A percentile compares a stretch with the other conserved stretches of the same genome.
Conservation (phyloP, 208 protist species). For the Acanthamoeba triangularis region DNA sequence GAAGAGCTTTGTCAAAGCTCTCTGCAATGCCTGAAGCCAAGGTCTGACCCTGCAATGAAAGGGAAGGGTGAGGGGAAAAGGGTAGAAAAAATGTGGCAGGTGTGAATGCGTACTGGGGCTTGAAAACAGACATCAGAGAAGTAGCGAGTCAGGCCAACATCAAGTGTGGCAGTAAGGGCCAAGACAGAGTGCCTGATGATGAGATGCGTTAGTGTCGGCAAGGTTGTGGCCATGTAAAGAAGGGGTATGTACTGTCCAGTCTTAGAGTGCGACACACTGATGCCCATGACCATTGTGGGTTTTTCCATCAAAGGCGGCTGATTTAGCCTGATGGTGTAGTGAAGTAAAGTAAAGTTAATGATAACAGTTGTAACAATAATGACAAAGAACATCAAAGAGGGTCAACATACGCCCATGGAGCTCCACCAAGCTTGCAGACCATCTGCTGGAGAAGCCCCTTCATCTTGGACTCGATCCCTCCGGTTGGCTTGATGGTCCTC, state of each 20-base stretch:
- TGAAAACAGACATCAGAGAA: background rate
- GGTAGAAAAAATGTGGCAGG: too few species aligned
- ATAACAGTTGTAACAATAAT: too few species aligned
- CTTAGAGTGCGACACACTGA: constrained; percentile 15
- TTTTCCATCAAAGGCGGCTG: too few species aligned
- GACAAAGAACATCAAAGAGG: background rate
- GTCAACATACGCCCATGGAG: background rate
- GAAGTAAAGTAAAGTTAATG: too few species aligned
- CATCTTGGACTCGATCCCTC: background rate
- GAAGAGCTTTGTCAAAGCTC: background rate
- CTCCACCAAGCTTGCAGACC: background rate
- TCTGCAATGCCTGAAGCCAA: background rate
- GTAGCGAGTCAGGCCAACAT: background rate
- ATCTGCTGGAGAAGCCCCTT: background rate
- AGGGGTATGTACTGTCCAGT: background rate
- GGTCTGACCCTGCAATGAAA: background rate
- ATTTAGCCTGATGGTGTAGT: too few species aligned
- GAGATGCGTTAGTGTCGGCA: too few species aligned
- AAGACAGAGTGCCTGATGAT: background rate
- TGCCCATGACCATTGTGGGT: background rate
- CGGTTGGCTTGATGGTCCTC: too few species aligned
- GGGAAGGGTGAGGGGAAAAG: background rate
- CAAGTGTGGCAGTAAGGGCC: background rate
- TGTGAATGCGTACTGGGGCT: too few species aligned
- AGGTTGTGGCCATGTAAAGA: background rate